Evolutionary conservation across 2,329 filamentous ascomycete genomes (phyloP).

Genomic region (Verruconis gallopava): DNA sequence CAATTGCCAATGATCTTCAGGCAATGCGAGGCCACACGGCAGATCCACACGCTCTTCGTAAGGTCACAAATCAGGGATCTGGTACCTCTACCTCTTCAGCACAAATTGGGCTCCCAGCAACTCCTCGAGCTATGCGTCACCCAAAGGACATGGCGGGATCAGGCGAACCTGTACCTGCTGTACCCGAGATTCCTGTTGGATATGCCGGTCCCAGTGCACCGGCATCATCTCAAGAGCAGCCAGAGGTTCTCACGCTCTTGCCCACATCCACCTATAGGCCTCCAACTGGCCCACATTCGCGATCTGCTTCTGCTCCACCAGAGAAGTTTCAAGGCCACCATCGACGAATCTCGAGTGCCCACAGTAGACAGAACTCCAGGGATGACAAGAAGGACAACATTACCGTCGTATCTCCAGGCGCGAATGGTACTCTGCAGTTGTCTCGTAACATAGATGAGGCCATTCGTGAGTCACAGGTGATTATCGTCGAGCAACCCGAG

Average conservation of each 20-base stretch:
- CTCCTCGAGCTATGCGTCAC: conserved; percentile 80
- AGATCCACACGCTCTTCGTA: conserved; percentile 38
- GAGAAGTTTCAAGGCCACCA: conserved; percentile 7
- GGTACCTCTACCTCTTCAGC: conserved; percentile 14
- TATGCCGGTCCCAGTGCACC: conserved; percentile 25
- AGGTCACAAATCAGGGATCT: conserved; percentile 5
- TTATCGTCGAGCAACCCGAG: conserved; percentile 24
- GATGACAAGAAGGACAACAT: conserved; percentile 4
- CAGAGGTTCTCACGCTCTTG: conserved; percentile 33
- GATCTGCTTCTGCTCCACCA: conserved; percentile 11
- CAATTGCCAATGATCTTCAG: conserved; percentile 20
- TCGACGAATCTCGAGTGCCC: conserved; percentile 3
- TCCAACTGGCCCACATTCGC: conserved; percentile 5
- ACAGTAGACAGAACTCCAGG: conserved; percentile 4
- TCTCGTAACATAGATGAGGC: conserved; percentile 39
- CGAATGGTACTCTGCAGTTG: conserved; percentile 17
- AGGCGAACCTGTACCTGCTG: conserved; percentile 29
- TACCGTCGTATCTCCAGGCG: conserved; percentile 25
- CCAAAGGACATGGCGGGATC: conserved; percentile 51
- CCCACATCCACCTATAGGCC: conserved; percentile 13
- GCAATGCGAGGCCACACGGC: conserved; percentile 51
- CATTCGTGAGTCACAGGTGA: conserved; percentile 31
- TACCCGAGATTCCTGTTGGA: conserved; percentile 43
- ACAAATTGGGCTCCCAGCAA: conserved; percentile 71
- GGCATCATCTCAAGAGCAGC: conserved; percentile 20